Evolutionary conservation across 2,329 filamentous ascomycete species (phyloP).

Genomic region (Fusarium cyanostomum): DNA sequence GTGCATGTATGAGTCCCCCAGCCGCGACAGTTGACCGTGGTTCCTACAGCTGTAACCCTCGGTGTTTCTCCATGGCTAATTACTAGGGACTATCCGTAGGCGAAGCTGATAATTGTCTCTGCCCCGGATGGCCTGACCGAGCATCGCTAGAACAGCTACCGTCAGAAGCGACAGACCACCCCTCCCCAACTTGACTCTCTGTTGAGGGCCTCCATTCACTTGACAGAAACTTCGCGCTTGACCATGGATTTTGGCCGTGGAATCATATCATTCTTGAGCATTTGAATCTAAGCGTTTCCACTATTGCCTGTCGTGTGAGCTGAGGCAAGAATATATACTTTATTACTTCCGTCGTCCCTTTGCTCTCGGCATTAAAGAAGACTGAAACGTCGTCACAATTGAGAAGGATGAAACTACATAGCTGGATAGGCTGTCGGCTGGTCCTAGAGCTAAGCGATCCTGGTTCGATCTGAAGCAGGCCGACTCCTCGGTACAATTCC

Average conservation of each 20-base stretch:
- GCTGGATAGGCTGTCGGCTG: neutral
- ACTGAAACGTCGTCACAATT: neutral
- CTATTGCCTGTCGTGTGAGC: neutral
- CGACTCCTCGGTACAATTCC: neutral
- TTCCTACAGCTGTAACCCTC: neutral
- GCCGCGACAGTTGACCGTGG: slow-evolving; percentile 2
- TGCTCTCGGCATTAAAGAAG: neutral
- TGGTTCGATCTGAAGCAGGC: neutral
- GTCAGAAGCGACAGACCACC: neutral
- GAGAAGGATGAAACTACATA: neutral
- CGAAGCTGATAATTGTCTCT: slow-evolving; percentile 9
- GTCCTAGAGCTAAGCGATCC: neutral
- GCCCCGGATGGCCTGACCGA: slow-evolving; percentile 19
- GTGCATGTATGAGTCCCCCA: too few species aligned
- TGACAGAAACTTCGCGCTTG: neutral
- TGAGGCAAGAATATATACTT: neutral
- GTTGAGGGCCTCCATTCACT: slow-evolving; percentile 5
- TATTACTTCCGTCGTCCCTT: neutral
- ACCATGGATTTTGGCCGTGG: neutral
- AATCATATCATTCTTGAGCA: neutral
- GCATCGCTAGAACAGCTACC: neutral
- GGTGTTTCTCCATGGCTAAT: slow-evolving; percentile 19
- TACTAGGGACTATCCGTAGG: slow-evolving; percentile 5
- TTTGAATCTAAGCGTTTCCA: neutral
- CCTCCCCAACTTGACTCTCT: slow-evolving; percentile 4